These are phyloP conservation scores for Neoscytalidium dimidiatum DNA, from an alignment of 2,329 filamentous ascomycete genomes.

Conservation along the genomic window DNA sequence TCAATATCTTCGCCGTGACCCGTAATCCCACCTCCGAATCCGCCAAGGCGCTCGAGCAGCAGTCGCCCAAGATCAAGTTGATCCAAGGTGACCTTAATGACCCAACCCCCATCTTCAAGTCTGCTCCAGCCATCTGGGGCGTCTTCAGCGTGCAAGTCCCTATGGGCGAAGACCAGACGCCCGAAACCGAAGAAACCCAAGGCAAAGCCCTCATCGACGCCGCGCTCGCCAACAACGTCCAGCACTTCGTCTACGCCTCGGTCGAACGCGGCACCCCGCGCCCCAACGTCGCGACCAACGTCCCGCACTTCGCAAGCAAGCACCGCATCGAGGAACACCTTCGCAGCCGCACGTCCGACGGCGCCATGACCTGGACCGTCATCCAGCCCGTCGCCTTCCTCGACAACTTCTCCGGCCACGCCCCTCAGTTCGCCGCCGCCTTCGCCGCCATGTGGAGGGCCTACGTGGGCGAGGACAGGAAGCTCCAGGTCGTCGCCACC, in stretches of 20 bases:
- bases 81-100: constrained; percentile 58
- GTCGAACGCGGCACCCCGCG: constrained; percentile 40
- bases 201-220: constrained; percentile 41
- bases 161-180: constrained; percentile 20
- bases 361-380: constrained; percentile 58
- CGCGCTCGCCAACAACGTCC: constrained; percentile 32
- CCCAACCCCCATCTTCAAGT: constrained; percentile 51
- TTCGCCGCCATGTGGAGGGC: constrained; percentile 41
- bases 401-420: constrained; percentile 53
- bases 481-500: constrained; percentile 35
- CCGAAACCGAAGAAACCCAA: constrained; percentile 34
- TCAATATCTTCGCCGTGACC: constrained; percentile 60
- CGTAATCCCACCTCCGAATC: constrained; percentile 51
- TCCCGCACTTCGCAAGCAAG: constrained; percentile 65
- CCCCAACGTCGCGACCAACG: constrained; percentile 53
- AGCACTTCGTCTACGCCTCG: constrained; percentile 40
- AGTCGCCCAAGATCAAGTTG: constrained; percentile 52
- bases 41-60: constrained; percentile 50
- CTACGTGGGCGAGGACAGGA: constrained; percentile 28
- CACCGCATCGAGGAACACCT: constrained; percentile 63
- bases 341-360: constrained; percentile 38
- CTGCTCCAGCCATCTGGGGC: constrained; percentile 41
- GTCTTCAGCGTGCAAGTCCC: constrained; percentile 34
- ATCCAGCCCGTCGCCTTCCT: constrained; percentile 63
- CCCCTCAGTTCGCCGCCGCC: constrained; percentile 35